Percentiles rank a stretch among this genome's conserved stretches.
Conservation (phyloP, 208 protist species). For the Novymonas esmeraldas region DNA sequence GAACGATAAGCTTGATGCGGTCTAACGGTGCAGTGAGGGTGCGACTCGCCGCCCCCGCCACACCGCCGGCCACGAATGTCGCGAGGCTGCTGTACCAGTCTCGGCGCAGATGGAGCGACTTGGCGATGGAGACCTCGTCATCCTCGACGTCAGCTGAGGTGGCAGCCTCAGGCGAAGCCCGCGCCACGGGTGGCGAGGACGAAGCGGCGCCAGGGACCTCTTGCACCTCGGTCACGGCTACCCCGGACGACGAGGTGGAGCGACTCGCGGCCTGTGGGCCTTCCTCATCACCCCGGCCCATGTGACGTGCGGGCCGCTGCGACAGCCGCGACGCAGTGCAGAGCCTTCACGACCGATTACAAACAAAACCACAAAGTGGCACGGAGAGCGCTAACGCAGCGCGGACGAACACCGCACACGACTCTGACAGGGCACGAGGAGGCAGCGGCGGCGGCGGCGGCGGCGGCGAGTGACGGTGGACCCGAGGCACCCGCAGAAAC, state of each 20-base stretch:
- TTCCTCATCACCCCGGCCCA: background rate
- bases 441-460: too few relatives aligned
- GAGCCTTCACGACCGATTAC: too few relatives aligned
- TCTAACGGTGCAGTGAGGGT: constrained; percentile 92
- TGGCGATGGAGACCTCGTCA: constrained; percentile 17
- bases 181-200: too few relatives aligned
- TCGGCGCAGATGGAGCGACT: constrained; percentile 53
- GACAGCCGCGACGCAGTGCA: background rate
- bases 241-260: background rate
- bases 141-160: background rate
- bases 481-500: too few relatives aligned
- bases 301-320: background rate
- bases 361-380: too few relatives aligned
- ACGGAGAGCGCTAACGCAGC: too few relatives aligned
- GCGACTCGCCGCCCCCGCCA: constrained; percentile 84
- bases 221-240: too few relatives aligned
- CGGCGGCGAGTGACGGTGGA: too few relatives aligned
- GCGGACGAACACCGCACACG: too few relatives aligned
- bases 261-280: background rate
- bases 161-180: background rate
- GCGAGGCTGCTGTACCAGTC: constrained; percentile 81
- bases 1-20: constrained; percentile 92
- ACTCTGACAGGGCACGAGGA: too few relatives aligned
- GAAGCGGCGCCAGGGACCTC: background rate
- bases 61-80: constrained; percentile 83